Base-by-base conservation (phyloP, 805 yeast genomes). In the Scheffersomyces lignosus region DNA sequence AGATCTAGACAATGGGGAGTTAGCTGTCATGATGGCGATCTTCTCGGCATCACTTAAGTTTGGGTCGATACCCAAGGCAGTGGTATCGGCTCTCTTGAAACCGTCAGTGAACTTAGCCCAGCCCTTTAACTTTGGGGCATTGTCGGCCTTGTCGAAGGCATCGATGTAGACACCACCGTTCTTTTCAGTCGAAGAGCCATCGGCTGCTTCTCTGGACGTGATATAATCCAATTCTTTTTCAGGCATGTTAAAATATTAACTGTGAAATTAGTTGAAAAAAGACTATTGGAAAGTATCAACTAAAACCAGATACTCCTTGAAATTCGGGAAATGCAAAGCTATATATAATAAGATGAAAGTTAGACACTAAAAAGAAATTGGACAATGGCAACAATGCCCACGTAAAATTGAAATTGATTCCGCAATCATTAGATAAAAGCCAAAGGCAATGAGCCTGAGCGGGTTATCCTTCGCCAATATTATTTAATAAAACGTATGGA, bases 1-100 rank as follows among this genome's bases (percentile, higher is more conserved):
- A 6, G 70, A 56, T 45, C 83, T 65, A 24, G 71, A 60, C 39
- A 74, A 62, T 12, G 80, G 80, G 32, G 69, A 65, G 38, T 48
- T 60, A 23, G 75, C 61, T 7, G 80, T 67, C 35, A 64, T 62
- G 15, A 72, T 56, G 42, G 74, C 75, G 15, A 76, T 73, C 41
- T 65, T 68, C 51, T 71, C 78, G 18, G 69, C 56, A 23, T 66
- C 73, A 12, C 70, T 47, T 48, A 71, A 52, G 46, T 62, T 56
- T 23, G 70, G 75, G 48, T 75, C 80, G 27, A 75, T 36, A 23
- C 71, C 75, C 47, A 60, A 52, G 15, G 66, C 74, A 12, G 42
- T 45, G 14, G 48, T 63, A 37, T 64, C 62, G 37, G 48, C 57
- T 40, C 61, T 42, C 39, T 47, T 59, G 51, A 66, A 66, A 3